Conservation (phyloP, 2,329 filamentous ascomycete species). For the Lachnellula hyalina region DNA sequence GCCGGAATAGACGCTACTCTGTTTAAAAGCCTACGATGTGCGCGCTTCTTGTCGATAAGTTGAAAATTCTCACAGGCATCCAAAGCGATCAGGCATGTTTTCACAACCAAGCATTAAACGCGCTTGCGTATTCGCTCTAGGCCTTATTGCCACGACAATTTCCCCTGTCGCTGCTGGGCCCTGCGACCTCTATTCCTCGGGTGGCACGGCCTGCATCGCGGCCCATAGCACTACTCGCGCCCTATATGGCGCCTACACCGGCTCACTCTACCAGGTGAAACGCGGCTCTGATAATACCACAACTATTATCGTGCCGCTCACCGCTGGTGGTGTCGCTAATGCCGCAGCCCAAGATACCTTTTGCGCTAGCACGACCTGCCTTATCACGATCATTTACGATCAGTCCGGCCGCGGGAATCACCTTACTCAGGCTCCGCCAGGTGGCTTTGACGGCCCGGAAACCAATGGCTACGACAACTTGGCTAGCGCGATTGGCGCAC, state of each 20-base stretch:
- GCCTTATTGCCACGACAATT: conserved; percentile 31
- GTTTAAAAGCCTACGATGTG: background rate
- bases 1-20: background rate
- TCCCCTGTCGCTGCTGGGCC: conserved; percentile 47
- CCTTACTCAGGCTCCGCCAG: conserved; percentile 56
- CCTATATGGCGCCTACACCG: conserved; percentile 48
- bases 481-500: conserved; percentile 53
- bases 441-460: conserved; percentile 51
- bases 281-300: conserved; percentile 44
- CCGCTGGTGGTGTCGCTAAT: conserved; percentile 58
- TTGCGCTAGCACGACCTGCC: conserved; percentile 54
- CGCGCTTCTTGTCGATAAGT: background rate
- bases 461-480: conserved; percentile 53
- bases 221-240: conserved; percentile 62
- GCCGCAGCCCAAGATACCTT: conserved; percentile 56
- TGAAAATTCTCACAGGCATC: background rate
- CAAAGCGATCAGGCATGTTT: conserved; percentile 28
- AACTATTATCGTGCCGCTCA: conserved; percentile 38
- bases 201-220: conserved; percentile 57
- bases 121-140: conserved; percentile 20
- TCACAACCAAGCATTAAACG: conserved; percentile 28
- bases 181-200: conserved; percentile 56
- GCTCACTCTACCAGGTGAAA: conserved; percentile 54
- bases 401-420: conserved; percentile 59
- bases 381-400: conserved; percentile 61